Conservation (phyloP, 371 early-diverging fungal species). For the Paraphysoderma sedebokerense region DNA sequence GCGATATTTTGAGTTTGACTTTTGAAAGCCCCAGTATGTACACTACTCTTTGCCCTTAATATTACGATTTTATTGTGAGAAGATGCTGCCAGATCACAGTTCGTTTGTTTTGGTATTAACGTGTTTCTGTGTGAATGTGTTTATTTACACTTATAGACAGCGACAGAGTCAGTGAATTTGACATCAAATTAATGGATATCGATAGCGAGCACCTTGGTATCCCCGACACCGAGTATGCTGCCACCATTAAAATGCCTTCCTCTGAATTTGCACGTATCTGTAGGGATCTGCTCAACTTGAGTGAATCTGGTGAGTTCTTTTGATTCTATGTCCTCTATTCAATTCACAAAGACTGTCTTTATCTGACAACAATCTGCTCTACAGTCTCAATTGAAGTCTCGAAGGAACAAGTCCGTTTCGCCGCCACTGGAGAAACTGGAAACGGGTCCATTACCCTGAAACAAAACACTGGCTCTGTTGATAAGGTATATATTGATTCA, state of each 20-base stretch:
- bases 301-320: conserved; percentile 53
- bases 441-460: conserved; percentile 66
- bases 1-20: conserved; percentile 60
- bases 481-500: conserved; percentile 27
- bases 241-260: conserved; percentile 72
- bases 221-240: conserved; percentile 86
- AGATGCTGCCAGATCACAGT: too few relatives aligned
- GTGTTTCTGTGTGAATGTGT: too few relatives aligned
- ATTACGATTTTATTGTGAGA: too few relatives aligned
- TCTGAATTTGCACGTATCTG: conserved; percentile 83
- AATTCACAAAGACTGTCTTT: background rate
- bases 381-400: conserved; percentile 68
- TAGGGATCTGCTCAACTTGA: conserved; percentile 66
- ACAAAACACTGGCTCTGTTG: conserved; percentile 45
- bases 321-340: background rate
- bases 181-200: conserved; percentile 93
- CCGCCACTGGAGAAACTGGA: conserved; percentile 77
- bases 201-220: conserved; percentile 91
- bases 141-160: conserved; percentile 44
- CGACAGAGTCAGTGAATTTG: conserved; percentile 79
- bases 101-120: too few relatives aligned
- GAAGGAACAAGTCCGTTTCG: conserved; percentile 87
- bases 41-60: too few relatives aligned
- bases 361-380: too few relatives aligned
- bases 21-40: too few relatives aligned